phyloP scores from a whole-genome alignment of 2,329 filamentous ascomycete species.

The Phialophora macrospora region DNA sequence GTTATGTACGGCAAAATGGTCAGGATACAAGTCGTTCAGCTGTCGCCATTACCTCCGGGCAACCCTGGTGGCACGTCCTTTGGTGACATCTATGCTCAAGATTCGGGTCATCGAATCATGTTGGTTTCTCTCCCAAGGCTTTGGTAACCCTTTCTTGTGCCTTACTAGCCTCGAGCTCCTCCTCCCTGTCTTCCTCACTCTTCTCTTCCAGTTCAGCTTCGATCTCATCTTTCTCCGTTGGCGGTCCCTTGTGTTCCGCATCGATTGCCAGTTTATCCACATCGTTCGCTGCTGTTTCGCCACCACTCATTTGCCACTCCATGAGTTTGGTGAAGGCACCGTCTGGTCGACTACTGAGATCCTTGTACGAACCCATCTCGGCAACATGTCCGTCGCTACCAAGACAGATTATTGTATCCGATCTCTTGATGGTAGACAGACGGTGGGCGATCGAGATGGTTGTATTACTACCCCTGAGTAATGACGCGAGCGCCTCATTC shows the following conservation, averaged over 20 bases:
- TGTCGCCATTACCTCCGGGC: background rate
- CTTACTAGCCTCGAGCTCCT: conserved; percentile 41
- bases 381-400: conserved; percentile 85
- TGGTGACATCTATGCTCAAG: background rate
- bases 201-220: conserved; percentile 50
- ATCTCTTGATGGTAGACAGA: conserved; percentile 93
- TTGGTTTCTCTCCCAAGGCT: conserved; percentile 32
- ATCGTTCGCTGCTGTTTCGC: conserved; percentile 56
- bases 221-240: conserved; percentile 58
- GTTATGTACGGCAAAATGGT: background rate
- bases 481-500: conserved; percentile 80
- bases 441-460: conserved; percentile 98
- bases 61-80: background rate
- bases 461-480: conserved; percentile 86
- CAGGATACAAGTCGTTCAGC: background rate
- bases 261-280: conserved; percentile 37
- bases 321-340: conserved; percentile 94
- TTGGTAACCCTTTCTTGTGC: conserved; percentile 28
- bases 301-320: conserved; percentile 97
- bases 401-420: conserved; percentile 91
- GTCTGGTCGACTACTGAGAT: conserved; percentile 71
- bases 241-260: conserved; percentile 42
- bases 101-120: conserved; percentile 5
- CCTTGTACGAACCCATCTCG: conserved; percentile 82
- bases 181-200: conserved; percentile 44